These are phyloP conservation scores for Periconia macrospinosa DNA, from an alignment of 2,329 filamentous ascomycete genomes.

Conservation along the genomic window DNA sequence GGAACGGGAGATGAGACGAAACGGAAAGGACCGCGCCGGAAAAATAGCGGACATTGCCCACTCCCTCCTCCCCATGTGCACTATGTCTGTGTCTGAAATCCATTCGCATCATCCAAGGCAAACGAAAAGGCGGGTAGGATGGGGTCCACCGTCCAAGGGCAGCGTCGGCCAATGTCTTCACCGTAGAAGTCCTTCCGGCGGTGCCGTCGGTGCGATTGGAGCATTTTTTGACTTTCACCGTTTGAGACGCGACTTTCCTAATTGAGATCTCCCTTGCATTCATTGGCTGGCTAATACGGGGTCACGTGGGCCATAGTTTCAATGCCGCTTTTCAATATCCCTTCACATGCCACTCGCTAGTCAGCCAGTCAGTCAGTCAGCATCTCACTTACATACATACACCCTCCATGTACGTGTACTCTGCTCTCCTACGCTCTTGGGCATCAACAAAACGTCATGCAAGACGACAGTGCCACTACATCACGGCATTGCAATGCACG, in stretches of 20 bases:
- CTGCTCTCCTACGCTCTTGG: background rate
- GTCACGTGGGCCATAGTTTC: slow-evolving; percentile 7
- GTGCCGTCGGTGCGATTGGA: slow-evolving; percentile 8
- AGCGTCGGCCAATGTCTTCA: background rate
- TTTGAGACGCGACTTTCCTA: slow-evolving; percentile 5
- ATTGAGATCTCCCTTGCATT: slow-evolving; percentile 1
- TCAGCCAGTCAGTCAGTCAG: background rate
- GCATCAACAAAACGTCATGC: slow-evolving; percentile 1
- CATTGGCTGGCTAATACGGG: slow-evolving; percentile 7
- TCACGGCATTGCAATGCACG: background rate
- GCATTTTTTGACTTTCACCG: slow-evolving; percentile 1
- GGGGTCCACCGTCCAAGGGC: background rate
- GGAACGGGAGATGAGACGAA: slow-evolving; percentile 1
- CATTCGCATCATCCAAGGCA: too few species aligned
- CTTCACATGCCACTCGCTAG: slow-evolving; percentile 1
- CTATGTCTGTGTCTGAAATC: too few species aligned
- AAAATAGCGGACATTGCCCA: slow-evolving; percentile 8
- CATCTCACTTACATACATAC: background rate
- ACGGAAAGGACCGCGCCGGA: slow-evolving; percentile 10
- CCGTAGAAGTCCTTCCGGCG: background rate
- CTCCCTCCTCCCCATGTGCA: too few species aligned
- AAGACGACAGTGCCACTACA: background rate
- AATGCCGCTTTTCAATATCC: background rate
- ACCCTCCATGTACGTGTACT: background rate
- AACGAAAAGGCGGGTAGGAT: too few species aligned